Evolutionary conservation across 1,139 yeast genomes (phyloP), one percentile per base, ranked within the genome.

Genomic region (Geotrichum histeridarum): DNA sequence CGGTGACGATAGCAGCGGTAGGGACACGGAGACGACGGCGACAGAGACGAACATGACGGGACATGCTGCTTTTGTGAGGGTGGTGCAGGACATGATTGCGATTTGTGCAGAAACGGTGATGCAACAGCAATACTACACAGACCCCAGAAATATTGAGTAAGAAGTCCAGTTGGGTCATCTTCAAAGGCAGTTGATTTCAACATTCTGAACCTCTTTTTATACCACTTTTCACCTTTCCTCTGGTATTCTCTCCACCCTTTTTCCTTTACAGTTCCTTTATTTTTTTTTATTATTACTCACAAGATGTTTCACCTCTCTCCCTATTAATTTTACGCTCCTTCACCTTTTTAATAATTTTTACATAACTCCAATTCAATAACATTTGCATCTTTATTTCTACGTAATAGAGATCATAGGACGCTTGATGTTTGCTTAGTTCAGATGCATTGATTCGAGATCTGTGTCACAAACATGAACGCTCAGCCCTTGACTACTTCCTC

Each of bases 111-210:
- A 38, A 8, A 15, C 43, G n/a, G 43, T 50, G 33, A 35, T 27
- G 38, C 53, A 50, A 14, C 42, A 43, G n/a, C 53, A 50, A 17
- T 50, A 50, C 15, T 50, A 50, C 36, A 50, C 41, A 15, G 48
- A 50, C 15, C 27, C 27, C 27, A 22, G 5, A 22, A 22, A 22
- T 22, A 22, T 22, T 5, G 27, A 22, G 27, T 22, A 22, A 22
- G 5, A 22, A 22, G 5, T 22, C 27, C 27, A 22, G 27, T n/a
- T n/a, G n/a, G n/a, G n/a, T n/a, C n/a, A n/a, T n/a, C n/a, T n/a
- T n/a, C n/a, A n/a, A n/a, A n/a, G n/a, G n/a, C n/a, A n/a, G n/a
- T n/a, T n/a, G n/a, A n/a, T n/a, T n/a, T n/a, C n/a, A n/a, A n/a
- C n/a, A n/a, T n/a, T n/a, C n/a, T n/a, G n/a, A n/a, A n/a, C n/a